Evolutionary conservation across 2,329 filamentous ascomycete species (phyloP).

Genomic region (Teratosphaeria zuluensis): DNA sequence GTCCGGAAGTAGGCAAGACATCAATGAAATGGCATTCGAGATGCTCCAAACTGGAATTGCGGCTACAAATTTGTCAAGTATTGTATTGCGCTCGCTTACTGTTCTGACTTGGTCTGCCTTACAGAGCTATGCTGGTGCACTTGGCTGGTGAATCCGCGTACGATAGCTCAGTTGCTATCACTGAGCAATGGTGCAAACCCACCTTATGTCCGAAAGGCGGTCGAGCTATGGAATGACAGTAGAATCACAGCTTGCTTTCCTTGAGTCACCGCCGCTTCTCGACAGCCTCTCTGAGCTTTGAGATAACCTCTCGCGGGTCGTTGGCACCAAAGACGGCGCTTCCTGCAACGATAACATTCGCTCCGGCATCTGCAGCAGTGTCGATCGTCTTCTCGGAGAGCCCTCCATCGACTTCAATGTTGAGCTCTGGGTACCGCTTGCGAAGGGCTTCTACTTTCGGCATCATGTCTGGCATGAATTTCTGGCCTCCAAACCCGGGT

Average conservation of each 20-base stretch:
- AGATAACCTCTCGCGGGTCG: slow-evolving; percentile 79
- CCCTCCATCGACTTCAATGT: slow-evolving; percentile 96
- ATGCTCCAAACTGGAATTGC: neutral
- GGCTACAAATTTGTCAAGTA: neutral
- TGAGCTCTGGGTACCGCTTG: slow-evolving; percentile 75
- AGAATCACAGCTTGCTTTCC: slow-evolving; percentile 10
- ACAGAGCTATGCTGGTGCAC: neutral
- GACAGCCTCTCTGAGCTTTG: slow-evolving; percentile 68
- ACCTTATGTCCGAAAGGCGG: too few relatives aligned
- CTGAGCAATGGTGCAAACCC: too few relatives aligned
- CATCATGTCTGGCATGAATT: slow-evolving; percentile 94
- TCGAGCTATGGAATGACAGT: neutral
- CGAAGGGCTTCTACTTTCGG: slow-evolving; percentile 85
- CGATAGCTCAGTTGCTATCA: too few relatives aligned
- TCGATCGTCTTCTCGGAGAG: slow-evolving; percentile 82
- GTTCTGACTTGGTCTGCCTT: neutral
- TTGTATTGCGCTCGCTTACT: neutral
- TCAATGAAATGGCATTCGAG: neutral
- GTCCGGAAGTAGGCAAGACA: neutral
- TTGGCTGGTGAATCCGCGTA: too few relatives aligned
- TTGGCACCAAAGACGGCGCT: slow-evolving; percentile 91
- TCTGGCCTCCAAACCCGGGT: slow-evolving; percentile 94
- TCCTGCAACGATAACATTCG: slow-evolving; percentile 95
- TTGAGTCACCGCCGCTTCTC: slow-evolving; percentile 45
- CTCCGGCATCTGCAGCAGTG: slow-evolving; percentile 86